Base-by-base conservation (phyloP, 805 yeast genomes). In the Kodamaea nitidulidarum region DNA sequence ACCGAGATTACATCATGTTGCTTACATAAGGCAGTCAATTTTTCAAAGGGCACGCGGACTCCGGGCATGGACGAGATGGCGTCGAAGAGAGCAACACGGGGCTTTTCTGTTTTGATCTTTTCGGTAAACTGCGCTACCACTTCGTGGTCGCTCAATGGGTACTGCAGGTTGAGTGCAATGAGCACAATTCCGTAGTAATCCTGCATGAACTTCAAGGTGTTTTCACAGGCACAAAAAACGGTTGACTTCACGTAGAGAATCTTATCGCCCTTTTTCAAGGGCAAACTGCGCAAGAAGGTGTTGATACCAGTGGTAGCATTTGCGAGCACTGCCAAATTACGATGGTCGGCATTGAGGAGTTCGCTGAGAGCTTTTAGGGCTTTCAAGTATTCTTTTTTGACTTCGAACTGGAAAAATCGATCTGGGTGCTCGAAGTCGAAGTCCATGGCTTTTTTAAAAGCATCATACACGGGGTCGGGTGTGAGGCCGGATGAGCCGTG, bases 41-140 rank as follows among this genome's bases (percentile, higher is more conserved):
- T 51, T 42, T 70, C 69, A 54, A 69, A 82, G 0, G 93, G 91
- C 18, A 81, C 47, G 15, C 56, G 48, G 4, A 72, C 73, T 6
- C 81, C 81, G 2, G 93, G 91, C 75, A 73, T 70, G 1, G 88
- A 81, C 17, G 75, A 57, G 18, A 82, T 72, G 15, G 78, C 68
- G 48, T 79, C 85, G 48, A 75, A 76, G 39, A 82, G 49, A n/a
- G 76, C 75, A 44, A 77, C 44, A 33, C 55, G 70, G 30, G 63
- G 56, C 24, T 43, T 38, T 14, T 51, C 51, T 4, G 35, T 15
- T 18, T 49, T 46, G 22, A 61, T 52, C 2, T 46, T 49, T 12
- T 40, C 38, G 39, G 50, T 59, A 36, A 56, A 61, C 14, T 39
- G 39, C 4, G 36, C 47, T n/a, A 63, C 34, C 7, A 67, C 46